Base-by-base conservation (phyloP, 2,329 filamentous ascomycete genomes). In the Cladophialophora psammophila region DNA sequence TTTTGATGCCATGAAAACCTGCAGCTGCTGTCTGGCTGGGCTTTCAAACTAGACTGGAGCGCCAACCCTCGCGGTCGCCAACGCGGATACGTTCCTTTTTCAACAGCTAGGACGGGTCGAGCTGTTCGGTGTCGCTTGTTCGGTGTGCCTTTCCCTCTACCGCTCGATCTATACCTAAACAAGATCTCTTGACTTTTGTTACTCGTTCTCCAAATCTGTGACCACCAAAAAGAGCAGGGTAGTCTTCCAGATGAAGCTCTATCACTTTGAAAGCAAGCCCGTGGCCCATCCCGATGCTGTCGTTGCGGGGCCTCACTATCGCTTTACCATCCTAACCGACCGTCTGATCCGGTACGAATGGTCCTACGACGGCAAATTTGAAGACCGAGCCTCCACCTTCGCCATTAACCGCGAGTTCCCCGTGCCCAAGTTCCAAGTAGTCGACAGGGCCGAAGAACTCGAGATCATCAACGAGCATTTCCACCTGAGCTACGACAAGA, bases 331-430 rank as follows among this genome's bases (percentile, higher is more conserved):
- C 55, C 79, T 90, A 56, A 83, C 81, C 9, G 83, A 87, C 59
- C 79, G 83, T 1, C 78, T 89, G 1, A 69, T 90, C 34, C 85
- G 88, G 36, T 88, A 86, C 68, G 87, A 90, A 76, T 90, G 86
- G 86, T 83, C 87, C 0, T 78, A 81, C 10, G 87, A 90, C 68
- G 82, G 84, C 57, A 73, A 78, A 38, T 90, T 90, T 71, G 88
- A 90, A 73, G 87, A 90, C 73, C 83, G 87, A 4, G 84, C 86
- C 0, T 89, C 86, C 0, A 85, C 84, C 9, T 87, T 90, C 73
- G 88, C 87, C n/a, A 79, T 86, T 64, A 84, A 86, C 69, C 32
- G 80, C 79, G 63, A 71, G 38, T 68, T 73, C 42, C 68, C 68
- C 1, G 66, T 66, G 8, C 70, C 70, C 18, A 66, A 69, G 40